Evolutionary conservation across 495 filamentous ascomycete genomes (phyloP).

Genomic region (Platismatia glauca): DNA sequence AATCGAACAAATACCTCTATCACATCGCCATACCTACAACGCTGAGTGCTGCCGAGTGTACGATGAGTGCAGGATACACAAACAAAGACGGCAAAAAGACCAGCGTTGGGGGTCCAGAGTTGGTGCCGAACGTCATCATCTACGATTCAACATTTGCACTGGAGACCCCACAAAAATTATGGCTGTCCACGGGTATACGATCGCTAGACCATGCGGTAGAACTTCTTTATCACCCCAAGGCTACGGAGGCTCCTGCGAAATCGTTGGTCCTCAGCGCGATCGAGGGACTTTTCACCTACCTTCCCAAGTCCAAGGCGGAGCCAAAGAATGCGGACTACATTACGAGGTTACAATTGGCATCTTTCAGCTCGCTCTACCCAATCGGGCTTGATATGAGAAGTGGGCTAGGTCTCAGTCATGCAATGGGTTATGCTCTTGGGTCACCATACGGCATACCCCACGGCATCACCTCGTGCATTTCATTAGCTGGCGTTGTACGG

Average conservation of each 20-base stretch:
- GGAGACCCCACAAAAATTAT: conserved; percentile 36
- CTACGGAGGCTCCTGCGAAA: conserved; percentile 38
- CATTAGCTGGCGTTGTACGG: conserved; percentile 37
- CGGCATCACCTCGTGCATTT: conserved; percentile 41
- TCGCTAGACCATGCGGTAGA: conserved; percentile 45
- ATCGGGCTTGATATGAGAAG: conserved; percentile 36
- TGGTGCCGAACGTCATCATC: conserved; percentile 34
- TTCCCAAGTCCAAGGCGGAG: conserved; percentile 33
- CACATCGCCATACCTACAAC: conserved; percentile 45
- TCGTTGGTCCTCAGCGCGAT: conserved; percentile 33
- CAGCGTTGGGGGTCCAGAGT: conserved; percentile 28
- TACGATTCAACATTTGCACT: conserved; percentile 38
- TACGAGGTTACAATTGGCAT: conserved; percentile 38
- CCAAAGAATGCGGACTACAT: conserved; percentile 35
- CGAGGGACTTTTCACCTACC: conserved; percentile 32
- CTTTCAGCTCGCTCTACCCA: conserved; percentile 36
- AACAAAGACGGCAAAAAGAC: conserved; percentile 34
- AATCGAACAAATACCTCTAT: conserved; percentile 32
- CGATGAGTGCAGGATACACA: conserved; percentile 36
- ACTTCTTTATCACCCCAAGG: conserved; percentile 39
- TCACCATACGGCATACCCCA: conserved; percentile 43
- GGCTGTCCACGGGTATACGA: conserved; percentile 37
- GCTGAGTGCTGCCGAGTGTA: conserved; percentile 40
- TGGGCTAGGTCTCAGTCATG: conserved; percentile 37
- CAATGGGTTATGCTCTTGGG: conserved; percentile 41